A percentile compares a stretch with the other conserved stretches of the same genome.
phyloP scores from a whole-genome alignment of 2,329 filamentous ascomycete species.

The Penicillium expansum region DNA sequence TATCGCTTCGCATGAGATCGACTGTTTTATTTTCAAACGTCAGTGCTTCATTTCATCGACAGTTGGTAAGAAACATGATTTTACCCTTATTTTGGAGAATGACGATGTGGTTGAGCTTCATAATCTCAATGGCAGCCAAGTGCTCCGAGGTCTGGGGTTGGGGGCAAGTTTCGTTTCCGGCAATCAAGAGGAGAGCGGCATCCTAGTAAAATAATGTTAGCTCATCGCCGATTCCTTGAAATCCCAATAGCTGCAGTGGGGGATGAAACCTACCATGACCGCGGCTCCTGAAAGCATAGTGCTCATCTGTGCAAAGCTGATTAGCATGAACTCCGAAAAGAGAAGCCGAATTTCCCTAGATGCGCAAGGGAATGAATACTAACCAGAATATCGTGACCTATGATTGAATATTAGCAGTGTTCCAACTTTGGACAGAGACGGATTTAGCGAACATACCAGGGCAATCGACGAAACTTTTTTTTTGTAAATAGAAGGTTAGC shows the following conservation, averaged over 20 bases:
- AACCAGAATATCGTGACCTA: constrained; percentile 88
- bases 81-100: constrained; percentile 90
- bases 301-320: constrained; percentile 63
- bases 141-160: constrained; percentile 99
- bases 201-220: constrained; percentile 48
- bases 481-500: constrained; percentile 16
- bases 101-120: constrained; percentile 99
- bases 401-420: neutral
- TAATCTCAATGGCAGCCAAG: constrained; percentile 98
- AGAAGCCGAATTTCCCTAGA: neutral
- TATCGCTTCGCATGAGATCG: constrained; percentile 95
- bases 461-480: constrained; percentile 85
- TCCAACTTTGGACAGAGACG: neutral
- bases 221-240: neutral
- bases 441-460: constrained; percentile 51
- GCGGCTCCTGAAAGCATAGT: constrained; percentile 99
- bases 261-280: constrained; percentile 64
- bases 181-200: constrained; percentile 90
- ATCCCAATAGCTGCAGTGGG: neutral
- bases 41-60: neutral
- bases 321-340: constrained; percentile 2
- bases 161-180: constrained; percentile 96
- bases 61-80: neutral
- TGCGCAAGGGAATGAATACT: neutral
- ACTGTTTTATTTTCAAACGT: constrained; percentile 47